Evolutionary conservation across 495 filamentous ascomycete genomes (phyloP), one percentile per base, ranked within the genome.

Genomic region (Glutinoglossum americanum): DNA sequence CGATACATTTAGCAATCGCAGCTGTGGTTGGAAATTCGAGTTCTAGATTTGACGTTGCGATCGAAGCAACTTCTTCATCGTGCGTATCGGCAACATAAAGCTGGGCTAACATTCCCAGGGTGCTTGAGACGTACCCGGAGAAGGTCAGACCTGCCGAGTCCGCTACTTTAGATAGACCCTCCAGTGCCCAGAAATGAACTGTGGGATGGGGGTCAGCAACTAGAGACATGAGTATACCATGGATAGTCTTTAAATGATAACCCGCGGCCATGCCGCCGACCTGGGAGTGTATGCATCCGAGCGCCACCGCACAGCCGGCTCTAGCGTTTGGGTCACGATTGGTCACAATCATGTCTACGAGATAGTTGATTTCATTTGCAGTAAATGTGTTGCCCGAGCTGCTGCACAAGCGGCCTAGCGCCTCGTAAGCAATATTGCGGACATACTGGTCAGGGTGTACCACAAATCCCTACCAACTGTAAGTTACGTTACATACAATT

Each of bases 191-290:
- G 66, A 85, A 93, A 66, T 99, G 92, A 0, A 99, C 92, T 0
- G 83, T 84, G 0, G 92, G 90, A 61, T 96, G 90, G n/a, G 92
- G 86, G 64, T 99, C 92, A 62, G 85, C 93, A 68, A 88, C 87
- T 7, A 99, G 72, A 23, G 90, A 96, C 85, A 96, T 90, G 23
- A 99, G 69, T 35, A 99, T 88, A 19, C 88, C 85, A 37, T 94
- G 79, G 54, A 99, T 96, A 8, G 87, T 94, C 70, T 96, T 97
- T 15, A 99, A 72, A 67, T 99, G 92, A 63, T 88, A 84, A n/a
- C 89, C 88, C 55, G 92, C 92, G 58, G 93, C 93, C 89, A 99
- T 97, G 61, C 92, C 92, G 57, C 92, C 92, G 32, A 97, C 85
- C 66, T 94, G 87, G 1, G 87, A 81, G 68, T 97, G 92, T 48